Percentiles rank a stretch among this genome's conserved stretches.
phyloP scores from a whole-genome alignment of 257 asterid genomes.

The Forsythia viridissima region DNA sequence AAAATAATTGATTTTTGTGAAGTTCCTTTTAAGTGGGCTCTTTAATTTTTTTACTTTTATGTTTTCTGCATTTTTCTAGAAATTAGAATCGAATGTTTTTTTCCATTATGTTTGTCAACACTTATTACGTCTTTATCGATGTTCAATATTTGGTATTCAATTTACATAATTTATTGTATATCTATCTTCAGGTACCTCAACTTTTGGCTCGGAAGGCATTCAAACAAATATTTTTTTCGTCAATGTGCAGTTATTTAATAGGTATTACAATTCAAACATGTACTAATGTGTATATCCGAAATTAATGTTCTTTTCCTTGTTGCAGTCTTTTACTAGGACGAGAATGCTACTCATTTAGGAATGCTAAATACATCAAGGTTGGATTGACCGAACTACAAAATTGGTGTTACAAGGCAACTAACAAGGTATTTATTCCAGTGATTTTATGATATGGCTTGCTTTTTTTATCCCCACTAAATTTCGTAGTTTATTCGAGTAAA shows the following conservation, averaged over 20 bases:
- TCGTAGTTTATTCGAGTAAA: slow-evolving; percentile 59
- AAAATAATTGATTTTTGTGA: too few relatives aligned
- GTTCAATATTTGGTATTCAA: not conserved
- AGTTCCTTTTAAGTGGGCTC: too few relatives aligned
- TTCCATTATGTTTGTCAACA: too few relatives aligned
- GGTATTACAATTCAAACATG: slow-evolving; percentile 43
- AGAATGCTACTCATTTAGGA: slow-evolving; percentile 98
- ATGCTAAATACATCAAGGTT: slow-evolving; percentile 94
- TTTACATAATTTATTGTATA: slow-evolving; percentile 11
- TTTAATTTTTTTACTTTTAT: too few relatives aligned
- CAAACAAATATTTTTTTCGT: slow-evolving; percentile 94
- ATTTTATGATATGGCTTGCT: slow-evolving; percentile 5
- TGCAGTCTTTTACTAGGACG: slow-evolving; percentile 88
- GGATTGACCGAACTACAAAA: slow-evolving; percentile 98
- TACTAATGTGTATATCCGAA: slow-evolving; percentile 6
- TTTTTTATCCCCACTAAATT: slow-evolving; percentile 27
- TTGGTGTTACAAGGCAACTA: slow-evolving; percentile 99
- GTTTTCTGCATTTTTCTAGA: too few relatives aligned
- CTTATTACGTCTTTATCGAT: not conserved
- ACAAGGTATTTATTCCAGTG: slow-evolving; percentile 56
- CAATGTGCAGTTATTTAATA: slow-evolving; percentile 95
- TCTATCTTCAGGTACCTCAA: slow-evolving; percentile 83
- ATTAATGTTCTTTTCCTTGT: slow-evolving; percentile 21
- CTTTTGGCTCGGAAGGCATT: slow-evolving; percentile 86
- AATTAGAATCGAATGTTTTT: too few relatives aligned